Conservation (phyloP, 23 red algal genomes). For the Gracilariopsis chorda region DNA sequence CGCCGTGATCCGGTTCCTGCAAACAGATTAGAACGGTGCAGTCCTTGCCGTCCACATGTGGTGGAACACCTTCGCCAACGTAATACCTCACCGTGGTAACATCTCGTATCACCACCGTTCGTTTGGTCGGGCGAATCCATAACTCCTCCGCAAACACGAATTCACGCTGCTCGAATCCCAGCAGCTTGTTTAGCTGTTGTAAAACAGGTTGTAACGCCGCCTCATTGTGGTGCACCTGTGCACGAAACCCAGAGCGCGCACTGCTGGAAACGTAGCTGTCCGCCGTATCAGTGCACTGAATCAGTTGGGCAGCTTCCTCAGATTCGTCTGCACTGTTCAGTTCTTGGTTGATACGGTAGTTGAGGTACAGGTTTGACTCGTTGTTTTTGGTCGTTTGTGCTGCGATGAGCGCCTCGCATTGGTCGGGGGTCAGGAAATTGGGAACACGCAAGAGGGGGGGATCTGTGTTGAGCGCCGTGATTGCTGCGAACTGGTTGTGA, state of each 20-base stretch:
- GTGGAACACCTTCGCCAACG: conserved; percentile 55
- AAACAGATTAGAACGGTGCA: conserved; percentile 66
- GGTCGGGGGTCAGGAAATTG: conserved; percentile 23
- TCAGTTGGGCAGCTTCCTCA: conserved; percentile 14
- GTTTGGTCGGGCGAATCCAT: conserved; percentile 21
- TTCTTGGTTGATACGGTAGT: conserved; percentile 64
- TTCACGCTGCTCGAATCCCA: neutral
- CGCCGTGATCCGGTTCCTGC: conserved; percentile 33
- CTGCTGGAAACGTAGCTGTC: neutral
- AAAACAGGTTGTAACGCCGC: neutral
- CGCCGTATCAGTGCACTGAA: neutral
- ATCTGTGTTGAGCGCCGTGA: neutral
- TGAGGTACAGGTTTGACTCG: conserved; percentile 67
- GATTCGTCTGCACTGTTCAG: neutral
- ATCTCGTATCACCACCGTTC: conserved; percentile 59
- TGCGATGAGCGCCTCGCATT: conserved; percentile 37
- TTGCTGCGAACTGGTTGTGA: neutral
- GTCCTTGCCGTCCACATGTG: conserved; percentile 84
- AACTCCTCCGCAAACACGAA: conserved; percentile 51
- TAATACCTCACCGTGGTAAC: conserved; percentile 55
- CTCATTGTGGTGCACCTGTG: neutral
- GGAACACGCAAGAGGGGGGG: conserved; percentile 16
- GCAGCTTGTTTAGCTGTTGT: neutral
- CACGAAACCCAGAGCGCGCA: conserved; percentile 33
- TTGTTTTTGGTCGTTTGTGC: neutral